Evolutionary conservation across 768 basidiomycete genomes (phyloP).

Genomic region (Calocera viscosa): DNA sequence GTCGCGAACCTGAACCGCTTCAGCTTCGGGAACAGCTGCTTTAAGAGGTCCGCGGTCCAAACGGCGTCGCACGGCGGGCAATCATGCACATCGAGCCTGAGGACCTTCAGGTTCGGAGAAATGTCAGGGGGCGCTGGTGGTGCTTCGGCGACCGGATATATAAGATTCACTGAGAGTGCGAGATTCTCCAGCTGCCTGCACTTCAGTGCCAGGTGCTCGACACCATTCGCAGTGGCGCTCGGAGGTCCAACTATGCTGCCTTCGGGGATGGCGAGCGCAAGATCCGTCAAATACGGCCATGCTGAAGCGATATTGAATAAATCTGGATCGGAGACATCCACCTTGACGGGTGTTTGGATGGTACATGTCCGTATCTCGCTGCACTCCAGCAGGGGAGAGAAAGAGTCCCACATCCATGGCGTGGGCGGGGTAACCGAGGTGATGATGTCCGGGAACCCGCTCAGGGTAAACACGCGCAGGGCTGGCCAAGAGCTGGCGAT

Average conservation of each 20-base stretch:
- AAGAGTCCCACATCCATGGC: background rate
- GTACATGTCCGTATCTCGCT: background rate
- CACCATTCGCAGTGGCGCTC: background rate
- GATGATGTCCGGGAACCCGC: background rate
- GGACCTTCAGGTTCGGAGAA: background rate
- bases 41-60: background rate
- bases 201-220: background rate
- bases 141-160: background rate
- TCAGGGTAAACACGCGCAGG: background rate
- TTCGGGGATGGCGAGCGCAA: background rate
- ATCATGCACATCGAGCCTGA: background rate
- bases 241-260: background rate
- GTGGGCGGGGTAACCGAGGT: background rate
- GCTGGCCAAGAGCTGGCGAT: background rate
- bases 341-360: slow-evolving; percentile 1
- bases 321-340: background rate
- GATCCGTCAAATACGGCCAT: background rate
- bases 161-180: background rate
- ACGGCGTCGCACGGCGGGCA: background rate
- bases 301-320: background rate
- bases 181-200: background rate
- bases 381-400: background rate
- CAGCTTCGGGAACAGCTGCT: background rate
- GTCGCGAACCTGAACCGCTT: background rate
- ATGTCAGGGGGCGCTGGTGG: background rate